Conservation (phyloP, 2,329 filamentous ascomycete genomes). For the Colletotrichum sidae region DNA sequence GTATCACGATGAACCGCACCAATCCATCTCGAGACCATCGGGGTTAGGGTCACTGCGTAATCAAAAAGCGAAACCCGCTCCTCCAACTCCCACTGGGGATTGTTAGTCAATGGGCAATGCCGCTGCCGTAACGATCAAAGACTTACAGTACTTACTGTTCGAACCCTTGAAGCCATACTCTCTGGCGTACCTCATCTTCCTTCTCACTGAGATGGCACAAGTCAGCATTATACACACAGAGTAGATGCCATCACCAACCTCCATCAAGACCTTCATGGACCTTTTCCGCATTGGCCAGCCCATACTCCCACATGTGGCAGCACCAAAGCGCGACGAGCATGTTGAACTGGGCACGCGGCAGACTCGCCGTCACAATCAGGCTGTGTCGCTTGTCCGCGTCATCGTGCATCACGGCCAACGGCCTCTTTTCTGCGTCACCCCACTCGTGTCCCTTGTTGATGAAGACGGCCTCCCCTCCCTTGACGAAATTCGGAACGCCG, state of each 20-base stretch:
- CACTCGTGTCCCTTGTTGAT: conserved; percentile 1
- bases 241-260: background rate
- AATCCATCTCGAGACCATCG: too few species aligned
- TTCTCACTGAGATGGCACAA: conserved; percentile 2
- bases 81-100: background rate
- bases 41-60: too few species aligned
- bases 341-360: conserved; percentile 3
- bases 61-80: background rate
- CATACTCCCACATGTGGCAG: conserved; percentile 21
- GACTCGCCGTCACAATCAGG: conserved; percentile 5
- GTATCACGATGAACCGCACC: too few species aligned
- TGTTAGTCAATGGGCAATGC: background rate
- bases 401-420: conserved; percentile 15
- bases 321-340: conserved; percentile 23
- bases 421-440: conserved; percentile 2
- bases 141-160: background rate
- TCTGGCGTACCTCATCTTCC: conserved; percentile 19
- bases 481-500: conserved; percentile 16
- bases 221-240: background rate
- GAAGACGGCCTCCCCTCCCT: conserved; percentile 5
- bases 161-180: background rate
- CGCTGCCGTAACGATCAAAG: background rate
- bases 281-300: conserved; percentile 19
- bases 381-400: conserved; percentile 4
- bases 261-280: conserved; percentile 22